phyloP scores from a whole-genome alignment of 1,284 basidiomycete genomes.

The Trichosporon sp. region DNA sequence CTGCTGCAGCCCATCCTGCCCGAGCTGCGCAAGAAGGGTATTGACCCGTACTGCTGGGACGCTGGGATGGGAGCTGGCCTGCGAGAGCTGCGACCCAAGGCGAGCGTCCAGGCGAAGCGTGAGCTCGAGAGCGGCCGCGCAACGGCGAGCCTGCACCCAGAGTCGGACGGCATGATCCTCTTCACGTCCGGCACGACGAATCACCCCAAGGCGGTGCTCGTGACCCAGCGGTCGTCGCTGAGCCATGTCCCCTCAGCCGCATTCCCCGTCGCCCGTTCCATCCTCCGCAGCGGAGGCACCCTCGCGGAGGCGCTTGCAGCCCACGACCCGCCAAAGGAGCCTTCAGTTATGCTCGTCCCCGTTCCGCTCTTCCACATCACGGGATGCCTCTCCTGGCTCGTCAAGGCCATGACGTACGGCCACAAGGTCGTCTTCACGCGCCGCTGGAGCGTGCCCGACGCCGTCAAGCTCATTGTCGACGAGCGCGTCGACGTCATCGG shows the following conservation, averaged over 20 bases:
- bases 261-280: conserved; percentile 29
- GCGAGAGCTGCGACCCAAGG: background rate
- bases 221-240: conserved; percentile 36
- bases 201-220: conserved; percentile 36
- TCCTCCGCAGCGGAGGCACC: conserved; percentile 27
- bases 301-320: conserved; percentile 13
- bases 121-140: conserved; percentile 8
- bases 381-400: conserved; percentile 42
- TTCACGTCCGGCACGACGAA: conserved; percentile 37
- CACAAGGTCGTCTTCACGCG: conserved; percentile 36
- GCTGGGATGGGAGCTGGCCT: too few relatives aligned
- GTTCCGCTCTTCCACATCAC: conserved; percentile 46
- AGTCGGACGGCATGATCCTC: conserved; percentile 39
- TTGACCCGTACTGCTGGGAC: conserved; percentile 4
- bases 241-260: conserved; percentile 32
- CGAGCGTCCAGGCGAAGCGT: background rate
- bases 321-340: conserved; percentile 7
- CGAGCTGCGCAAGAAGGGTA: background rate
- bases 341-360: conserved; percentile 29
- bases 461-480: conserved; percentile 25
- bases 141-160: conserved; percentile 25
- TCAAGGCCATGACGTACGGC: conserved; percentile 32
- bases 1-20: background rate
- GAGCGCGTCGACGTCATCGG: conserved; percentile 37
- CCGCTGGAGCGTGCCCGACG: conserved; percentile 31